Percentiles rank a stretch among this genome's conserved stretches.
Conservation (phyloP, 768 basidiomycete species). For the Cyathus striatus region DNA sequence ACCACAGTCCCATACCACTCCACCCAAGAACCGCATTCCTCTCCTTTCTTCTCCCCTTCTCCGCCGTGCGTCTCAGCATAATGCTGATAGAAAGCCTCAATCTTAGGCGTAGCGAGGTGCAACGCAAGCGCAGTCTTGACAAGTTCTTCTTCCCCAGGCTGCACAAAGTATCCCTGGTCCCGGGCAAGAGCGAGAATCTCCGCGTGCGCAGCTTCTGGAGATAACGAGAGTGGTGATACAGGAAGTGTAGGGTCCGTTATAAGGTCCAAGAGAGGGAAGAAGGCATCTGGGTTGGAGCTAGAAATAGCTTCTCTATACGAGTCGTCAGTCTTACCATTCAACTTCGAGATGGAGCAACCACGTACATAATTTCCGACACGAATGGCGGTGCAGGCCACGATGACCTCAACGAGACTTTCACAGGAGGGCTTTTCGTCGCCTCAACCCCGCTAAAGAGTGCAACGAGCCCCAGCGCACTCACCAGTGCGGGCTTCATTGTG, state of each 20-base stretch:
- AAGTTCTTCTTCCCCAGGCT: constrained; percentile 44
- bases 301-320: constrained; percentile 71
- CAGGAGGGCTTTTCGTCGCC: constrained; percentile 50
- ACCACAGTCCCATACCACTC: constrained; percentile 77
- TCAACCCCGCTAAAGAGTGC: no score
- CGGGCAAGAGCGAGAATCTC: constrained; percentile 47
- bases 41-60: constrained; percentile 21
- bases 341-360: constrained; percentile 8
- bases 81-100: constrained; percentile 80
- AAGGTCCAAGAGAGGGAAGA: constrained; percentile 72
- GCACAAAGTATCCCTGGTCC: constrained; percentile 40
- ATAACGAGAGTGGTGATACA: constrained; percentile 25
- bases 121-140: constrained; percentile 73
- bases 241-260: constrained; percentile 48
- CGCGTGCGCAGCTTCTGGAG: constrained; percentile 49
- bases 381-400: constrained; percentile 65
- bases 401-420: constrained; percentile 55
- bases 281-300: constrained; percentile 63
- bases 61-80: constrained; percentile 39
- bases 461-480: no score
- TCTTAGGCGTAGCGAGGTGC: constrained; percentile 72
- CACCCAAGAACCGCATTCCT: constrained; percentile 67
- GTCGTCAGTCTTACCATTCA: constrained; percentile 1
- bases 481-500: no score
- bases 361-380: constrained; percentile 62